phyloP scores from a whole-genome alignment of 306 rosid species.

The Rubus idaeus region DNA sequence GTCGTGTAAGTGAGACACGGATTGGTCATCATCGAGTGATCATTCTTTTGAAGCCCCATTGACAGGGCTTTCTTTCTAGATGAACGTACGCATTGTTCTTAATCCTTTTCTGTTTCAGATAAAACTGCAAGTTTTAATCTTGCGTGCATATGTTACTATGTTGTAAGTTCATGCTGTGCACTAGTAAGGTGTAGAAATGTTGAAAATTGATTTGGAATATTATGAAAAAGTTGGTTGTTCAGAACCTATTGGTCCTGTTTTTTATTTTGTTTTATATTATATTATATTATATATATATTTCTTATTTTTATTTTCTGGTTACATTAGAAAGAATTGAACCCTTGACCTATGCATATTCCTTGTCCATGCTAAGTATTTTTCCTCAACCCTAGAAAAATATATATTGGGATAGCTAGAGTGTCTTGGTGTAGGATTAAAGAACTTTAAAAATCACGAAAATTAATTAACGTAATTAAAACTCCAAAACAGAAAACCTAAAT shows the following conservation, averaged over 20 bases:
- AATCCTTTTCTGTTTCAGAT: not conserved
- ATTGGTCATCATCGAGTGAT: conserved; percentile 80
- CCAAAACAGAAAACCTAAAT: no score
- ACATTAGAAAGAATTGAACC: no score
- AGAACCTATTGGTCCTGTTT: not conserved
- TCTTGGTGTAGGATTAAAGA: no score
- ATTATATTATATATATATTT: not conserved
- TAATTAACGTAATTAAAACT: no score
- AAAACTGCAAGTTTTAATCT: not conserved
- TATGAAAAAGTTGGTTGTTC: not conserved
- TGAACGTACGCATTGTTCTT: not conserved
- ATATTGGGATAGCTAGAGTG: no score
- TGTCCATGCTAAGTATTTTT: no score
- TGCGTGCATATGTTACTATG: not conserved
- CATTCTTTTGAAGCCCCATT: conserved; percentile 64
- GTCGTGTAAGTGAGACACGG: conserved; percentile 82
- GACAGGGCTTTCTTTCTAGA: conserved; percentile 9
- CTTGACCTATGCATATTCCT: no score
- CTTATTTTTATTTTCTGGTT: no score
- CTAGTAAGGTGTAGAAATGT: not conserved
- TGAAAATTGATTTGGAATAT: not conserved
- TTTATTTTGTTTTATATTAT: not conserved
- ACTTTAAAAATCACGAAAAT: no score
- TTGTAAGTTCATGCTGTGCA: not conserved
- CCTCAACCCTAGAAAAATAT: no score